These are phyloP conservation scores for Alternaria longipes DNA, from an alignment of 2,329 filamentous ascomycete species.

Conservation along the genomic window DNA sequence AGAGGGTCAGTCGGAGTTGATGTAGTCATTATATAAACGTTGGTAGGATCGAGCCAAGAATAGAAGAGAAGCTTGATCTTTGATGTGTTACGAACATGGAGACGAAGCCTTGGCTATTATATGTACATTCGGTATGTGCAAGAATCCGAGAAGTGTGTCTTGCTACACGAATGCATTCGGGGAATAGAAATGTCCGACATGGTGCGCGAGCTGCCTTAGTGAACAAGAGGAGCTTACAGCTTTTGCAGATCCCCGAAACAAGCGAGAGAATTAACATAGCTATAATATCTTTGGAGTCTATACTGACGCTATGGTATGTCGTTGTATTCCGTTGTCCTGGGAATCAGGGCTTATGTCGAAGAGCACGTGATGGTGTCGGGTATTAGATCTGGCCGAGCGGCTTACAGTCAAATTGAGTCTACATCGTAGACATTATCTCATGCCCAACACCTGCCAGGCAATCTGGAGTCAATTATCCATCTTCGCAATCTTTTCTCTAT, in stretches of 20 bases:
- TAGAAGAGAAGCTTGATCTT: background rate
- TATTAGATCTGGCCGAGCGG: conserved; percentile 13
- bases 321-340: background rate
- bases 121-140: background rate
- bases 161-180: conserved; percentile 3
- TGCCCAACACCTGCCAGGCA: background rate
- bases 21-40: background rate
- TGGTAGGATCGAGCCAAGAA: background rate
- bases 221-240: background rate
- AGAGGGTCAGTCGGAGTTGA: background rate
- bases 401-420: background rate
- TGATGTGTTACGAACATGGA: background rate
- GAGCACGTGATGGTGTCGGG: conserved; percentile 12
- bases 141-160: background rate
- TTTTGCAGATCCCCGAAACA: background rate
- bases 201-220: background rate
- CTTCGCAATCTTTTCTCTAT: background rate
- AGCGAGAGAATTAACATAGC: no score
- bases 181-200: conserved; percentile 8
- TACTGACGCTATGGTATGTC: background rate
- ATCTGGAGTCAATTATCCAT: background rate
- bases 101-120: background rate
- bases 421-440: background rate
- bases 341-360: background rate
- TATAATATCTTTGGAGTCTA: background rate